Evolutionary conservation across 441 rosid species (phyloP).

Genomic region (Corymbia calophylla): DNA sequence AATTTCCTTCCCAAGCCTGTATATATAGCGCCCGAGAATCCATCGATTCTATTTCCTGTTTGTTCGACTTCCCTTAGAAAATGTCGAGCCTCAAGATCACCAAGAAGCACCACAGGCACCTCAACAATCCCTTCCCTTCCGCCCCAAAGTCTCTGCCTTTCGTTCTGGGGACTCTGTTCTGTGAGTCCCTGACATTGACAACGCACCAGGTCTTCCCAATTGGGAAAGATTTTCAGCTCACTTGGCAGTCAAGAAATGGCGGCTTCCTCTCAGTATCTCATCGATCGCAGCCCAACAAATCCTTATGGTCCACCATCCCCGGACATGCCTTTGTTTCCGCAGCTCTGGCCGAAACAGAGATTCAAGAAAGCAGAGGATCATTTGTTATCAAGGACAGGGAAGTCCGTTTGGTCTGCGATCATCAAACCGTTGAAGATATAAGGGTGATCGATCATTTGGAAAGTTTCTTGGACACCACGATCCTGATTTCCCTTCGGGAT

Average conservation of each 20-base stretch:
- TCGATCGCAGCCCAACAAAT: conserved; percentile 26
- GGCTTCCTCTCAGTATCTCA: conserved; percentile 41
- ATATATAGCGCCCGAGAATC: background rate
- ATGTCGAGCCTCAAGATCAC: conserved; percentile 42
- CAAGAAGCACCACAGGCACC: conserved; percentile 46
- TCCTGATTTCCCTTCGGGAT: conserved; percentile 4
- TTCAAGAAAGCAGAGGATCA: conserved; percentile 71
- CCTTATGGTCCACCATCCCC: conserved; percentile 49
- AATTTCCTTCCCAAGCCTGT: background rate
- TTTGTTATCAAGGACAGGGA: conserved; percentile 32
- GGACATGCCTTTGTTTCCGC: conserved; percentile 57
- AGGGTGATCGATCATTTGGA: conserved; percentile 18
- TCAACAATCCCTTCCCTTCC: conserved; percentile 61
- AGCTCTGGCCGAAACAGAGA: conserved; percentile 45
- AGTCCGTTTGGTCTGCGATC: conserved; percentile 29
- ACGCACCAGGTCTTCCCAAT: conserved; percentile 21
- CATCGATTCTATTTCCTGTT: background rate
- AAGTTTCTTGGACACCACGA: background rate
- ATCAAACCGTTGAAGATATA: conserved; percentile 47
- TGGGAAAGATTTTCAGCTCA: conserved; percentile 46
- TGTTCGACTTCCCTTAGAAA: background rate
- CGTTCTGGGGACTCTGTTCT: conserved; percentile 33
- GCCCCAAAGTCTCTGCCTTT: conserved; percentile 35
- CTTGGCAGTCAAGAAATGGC: conserved; percentile 37
- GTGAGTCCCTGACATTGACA: conserved; percentile 19